Evolutionary conservation across 1,139 yeast species (phyloP).

Genomic region (Candida sanyaensis): DNA sequence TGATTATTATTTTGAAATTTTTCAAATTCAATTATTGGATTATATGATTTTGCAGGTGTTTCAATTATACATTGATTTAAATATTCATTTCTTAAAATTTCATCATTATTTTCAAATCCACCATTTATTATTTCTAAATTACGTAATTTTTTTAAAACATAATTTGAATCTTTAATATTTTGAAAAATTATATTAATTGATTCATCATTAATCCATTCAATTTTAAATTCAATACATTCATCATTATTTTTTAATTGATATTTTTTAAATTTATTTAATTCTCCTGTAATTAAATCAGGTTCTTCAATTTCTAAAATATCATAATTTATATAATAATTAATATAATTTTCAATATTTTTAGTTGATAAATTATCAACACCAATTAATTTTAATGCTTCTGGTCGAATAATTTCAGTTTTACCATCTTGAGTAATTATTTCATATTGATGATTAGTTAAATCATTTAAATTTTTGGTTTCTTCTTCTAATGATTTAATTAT

Average conservation of each 20-base stretch:
- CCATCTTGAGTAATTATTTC: slow-evolving; percentile 34
- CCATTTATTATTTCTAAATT: slow-evolving; percentile 1
- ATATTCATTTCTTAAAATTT: slow-evolving; percentile 14
- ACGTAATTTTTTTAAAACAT: slow-evolving; percentile 39
- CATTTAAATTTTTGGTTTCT: slow-evolving; percentile 34
- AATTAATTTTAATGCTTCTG: slow-evolving; percentile 52
- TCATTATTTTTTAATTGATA: slow-evolving; percentile 30
- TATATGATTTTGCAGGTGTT: slow-evolving; percentile 39
- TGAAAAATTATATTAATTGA: slow-evolving; percentile 57
- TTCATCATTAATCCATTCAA: slow-evolving; percentile 75
- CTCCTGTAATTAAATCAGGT: slow-evolving; percentile 9
- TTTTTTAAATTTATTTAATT: background rate
- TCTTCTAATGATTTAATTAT: slow-evolving; percentile 43
- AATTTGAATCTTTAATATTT: slow-evolving; percentile 42
- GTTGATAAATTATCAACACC: slow-evolving; percentile 76
- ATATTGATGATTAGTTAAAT: slow-evolving; percentile 34
- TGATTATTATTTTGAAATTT: slow-evolving; percentile 25
- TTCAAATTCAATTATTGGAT: slow-evolving; percentile 38
- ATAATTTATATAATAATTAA: slow-evolving; percentile 52
- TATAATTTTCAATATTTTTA: slow-evolving; percentile 58
- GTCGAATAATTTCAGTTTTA: slow-evolving; percentile 33
- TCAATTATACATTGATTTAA: slow-evolving; percentile 31
- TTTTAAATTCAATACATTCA: slow-evolving; percentile 37
- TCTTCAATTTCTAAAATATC: slow-evolving; percentile 18
- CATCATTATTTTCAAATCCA: background rate